Evolutionary conservation across 768 basidiomycete species (phyloP).

Genomic region (Russula lepida): DNA sequence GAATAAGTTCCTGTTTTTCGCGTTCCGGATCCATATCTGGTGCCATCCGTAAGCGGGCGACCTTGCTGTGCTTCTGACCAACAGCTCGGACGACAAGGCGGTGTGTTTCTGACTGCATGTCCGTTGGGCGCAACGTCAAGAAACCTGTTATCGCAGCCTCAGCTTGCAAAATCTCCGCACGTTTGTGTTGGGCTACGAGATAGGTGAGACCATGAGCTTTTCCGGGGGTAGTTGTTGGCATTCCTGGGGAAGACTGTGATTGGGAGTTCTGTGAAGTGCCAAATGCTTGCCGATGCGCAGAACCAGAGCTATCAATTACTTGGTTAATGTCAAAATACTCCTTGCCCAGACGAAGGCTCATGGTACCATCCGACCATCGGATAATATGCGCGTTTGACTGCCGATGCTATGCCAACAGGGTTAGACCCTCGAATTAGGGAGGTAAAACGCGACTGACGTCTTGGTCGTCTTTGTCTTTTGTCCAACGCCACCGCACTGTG

Average conservation of each 20-base stretch:
- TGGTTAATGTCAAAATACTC: slow-evolving; percentile 89
- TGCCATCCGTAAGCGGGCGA: slow-evolving; percentile 69
- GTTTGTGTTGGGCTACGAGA: slow-evolving; percentile 83
- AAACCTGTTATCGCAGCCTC: slow-evolving; percentile 78
- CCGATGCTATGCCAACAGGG: slow-evolving; percentile 42
- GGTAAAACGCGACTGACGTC: slow-evolving; percentile 48
- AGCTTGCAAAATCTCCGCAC: slow-evolving; percentile 77
- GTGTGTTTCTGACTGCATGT: slow-evolving; percentile 87
- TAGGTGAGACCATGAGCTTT: slow-evolving; percentile 77
- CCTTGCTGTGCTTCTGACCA: slow-evolving; percentile 76
- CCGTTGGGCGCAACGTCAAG: slow-evolving; percentile 77
- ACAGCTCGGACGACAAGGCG: slow-evolving; percentile 82
- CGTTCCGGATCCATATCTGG: slow-evolving; percentile 75
- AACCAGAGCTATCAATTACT: slow-evolving; percentile 68
- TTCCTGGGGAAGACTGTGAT: slow-evolving; percentile 28
- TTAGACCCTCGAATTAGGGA: neutral
- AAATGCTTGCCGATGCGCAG: slow-evolving; percentile 49
- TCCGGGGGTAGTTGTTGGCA: slow-evolving; percentile 17
- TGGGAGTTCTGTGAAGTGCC: slow-evolving; percentile 38
- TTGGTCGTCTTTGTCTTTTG: slow-evolving; percentile 60
- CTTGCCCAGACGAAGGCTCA: slow-evolving; percentile 86
- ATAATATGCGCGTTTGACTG: slow-evolving; percentile 90
- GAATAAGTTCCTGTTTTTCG: slow-evolving; percentile 59
- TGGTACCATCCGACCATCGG: slow-evolving; percentile 91
- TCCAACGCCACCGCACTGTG: slow-evolving; percentile 94